phyloP scores from a whole-genome alignment of 495 filamentous ascomycete genomes.

The Tuber calosporum region DNA sequence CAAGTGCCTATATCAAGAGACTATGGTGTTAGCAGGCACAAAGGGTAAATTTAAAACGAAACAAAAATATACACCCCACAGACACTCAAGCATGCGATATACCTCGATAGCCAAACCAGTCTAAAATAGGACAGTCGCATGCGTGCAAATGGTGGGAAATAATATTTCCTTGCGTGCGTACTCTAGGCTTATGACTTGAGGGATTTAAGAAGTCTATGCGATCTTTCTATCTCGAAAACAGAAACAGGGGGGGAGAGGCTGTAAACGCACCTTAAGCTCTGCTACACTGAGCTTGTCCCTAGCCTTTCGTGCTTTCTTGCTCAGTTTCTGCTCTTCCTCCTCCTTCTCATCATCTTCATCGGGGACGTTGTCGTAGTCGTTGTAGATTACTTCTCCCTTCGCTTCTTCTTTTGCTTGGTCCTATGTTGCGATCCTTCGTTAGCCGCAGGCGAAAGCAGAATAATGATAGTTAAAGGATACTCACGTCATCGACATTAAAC shows the following conservation, averaged over 20 bases:
- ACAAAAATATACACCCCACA: conserved; percentile 6
- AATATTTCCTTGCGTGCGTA: conserved; percentile 5
- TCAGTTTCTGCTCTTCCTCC: conserved; percentile 58
- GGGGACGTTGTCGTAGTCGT: conserved; percentile 81
- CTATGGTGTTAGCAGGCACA: conserved; percentile 6
- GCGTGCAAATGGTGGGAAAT: conserved; percentile 3
- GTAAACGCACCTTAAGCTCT: conserved; percentile 61
- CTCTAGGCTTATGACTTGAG: conserved; percentile 8
- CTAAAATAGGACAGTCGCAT: conserved; percentile 4
- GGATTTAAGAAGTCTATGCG: conserved; percentile 36
- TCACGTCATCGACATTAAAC: conserved; percentile 51
- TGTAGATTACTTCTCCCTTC: conserved; percentile 80
- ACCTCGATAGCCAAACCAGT: neutral
- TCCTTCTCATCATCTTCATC: conserved; percentile 73
- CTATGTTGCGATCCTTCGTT: conserved; percentile 27
- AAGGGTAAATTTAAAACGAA: neutral
- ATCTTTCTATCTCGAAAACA: conserved; percentile 16
- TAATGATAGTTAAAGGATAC: neutral
- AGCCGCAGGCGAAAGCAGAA: neutral
- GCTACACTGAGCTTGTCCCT: conserved; percentile 87
- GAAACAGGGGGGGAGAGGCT: neutral
- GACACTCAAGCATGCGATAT: neutral
- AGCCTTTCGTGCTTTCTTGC: conserved; percentile 88
- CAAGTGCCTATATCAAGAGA: conserved; percentile 52
- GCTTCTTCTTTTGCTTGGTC: conserved; percentile 59